Conservation (phyloP, 2,329 filamentous ascomycete species). For the Trichoderma sp. region DNA sequence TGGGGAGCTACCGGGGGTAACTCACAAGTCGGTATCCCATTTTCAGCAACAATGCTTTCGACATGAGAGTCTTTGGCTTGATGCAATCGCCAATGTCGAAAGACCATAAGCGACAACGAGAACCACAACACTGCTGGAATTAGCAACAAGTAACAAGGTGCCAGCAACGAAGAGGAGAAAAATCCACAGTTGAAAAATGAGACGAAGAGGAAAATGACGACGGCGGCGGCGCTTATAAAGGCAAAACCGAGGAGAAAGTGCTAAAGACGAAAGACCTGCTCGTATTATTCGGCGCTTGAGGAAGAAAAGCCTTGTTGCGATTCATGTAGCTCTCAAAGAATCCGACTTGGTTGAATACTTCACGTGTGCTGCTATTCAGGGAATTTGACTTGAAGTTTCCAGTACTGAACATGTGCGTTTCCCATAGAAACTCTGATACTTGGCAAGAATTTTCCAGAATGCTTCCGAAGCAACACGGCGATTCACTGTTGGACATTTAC, state of each 20-base stretch:
- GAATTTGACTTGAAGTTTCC: background rate
- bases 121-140: background rate
- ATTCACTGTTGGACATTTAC: background rate
- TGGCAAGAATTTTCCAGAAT: no score
- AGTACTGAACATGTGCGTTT: no score
- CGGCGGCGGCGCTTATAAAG: background rate
- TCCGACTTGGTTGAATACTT: background rate
- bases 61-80: background rate
- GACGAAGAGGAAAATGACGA: background rate
- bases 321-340: background rate
- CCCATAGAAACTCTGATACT: no score
- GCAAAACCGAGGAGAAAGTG: no score
- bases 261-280: no score
- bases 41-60: background rate
- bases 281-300: background rate
- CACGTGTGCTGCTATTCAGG: background rate
- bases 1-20: background rate
- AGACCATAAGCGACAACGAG: fast-evolving
- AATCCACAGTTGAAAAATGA: background rate
- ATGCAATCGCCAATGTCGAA: background rate
- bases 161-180: background rate
- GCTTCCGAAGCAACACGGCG: no score
- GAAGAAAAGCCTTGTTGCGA: background rate
- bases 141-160: background rate
- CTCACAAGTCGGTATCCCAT: background rate